These are phyloP conservation scores for Neoboletus magnificus DNA, from an alignment of 768 basidiomycete genomes.

Conservation along the genomic window DNA sequence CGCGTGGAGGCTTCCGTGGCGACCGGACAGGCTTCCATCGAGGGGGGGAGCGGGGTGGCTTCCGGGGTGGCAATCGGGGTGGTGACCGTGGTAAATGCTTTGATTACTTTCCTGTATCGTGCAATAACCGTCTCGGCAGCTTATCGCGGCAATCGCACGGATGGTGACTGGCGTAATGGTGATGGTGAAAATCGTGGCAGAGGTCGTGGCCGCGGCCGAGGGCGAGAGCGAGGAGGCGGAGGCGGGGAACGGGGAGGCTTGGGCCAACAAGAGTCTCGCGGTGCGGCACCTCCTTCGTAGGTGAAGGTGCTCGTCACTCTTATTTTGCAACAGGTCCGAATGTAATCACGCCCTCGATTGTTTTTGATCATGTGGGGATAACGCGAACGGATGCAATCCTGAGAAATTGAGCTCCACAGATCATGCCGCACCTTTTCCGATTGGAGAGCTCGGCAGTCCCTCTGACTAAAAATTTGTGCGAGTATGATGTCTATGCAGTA, in stretches of 20 bases:
- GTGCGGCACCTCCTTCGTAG: conserved; percentile 17
- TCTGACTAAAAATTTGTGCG: not conserved
- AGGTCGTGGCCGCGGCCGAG: conserved; percentile 44
- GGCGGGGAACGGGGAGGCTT: conserved; percentile 38
- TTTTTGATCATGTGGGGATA: not conserved
- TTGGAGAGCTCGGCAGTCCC: not conserved
- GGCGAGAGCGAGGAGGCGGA: conserved; percentile 37
- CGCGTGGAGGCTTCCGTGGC: conserved; percentile 43
- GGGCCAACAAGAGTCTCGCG: conserved; percentile 22
- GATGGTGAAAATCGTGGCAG: conserved; percentile 40
- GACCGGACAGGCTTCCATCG: conserved; percentile 34
- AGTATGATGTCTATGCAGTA: not conserved
- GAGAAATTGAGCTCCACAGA: not conserved
- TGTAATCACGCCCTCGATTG: not conserved
- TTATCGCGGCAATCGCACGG: conserved; percentile 20
- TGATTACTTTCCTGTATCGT: not conserved
- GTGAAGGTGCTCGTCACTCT: not conserved
- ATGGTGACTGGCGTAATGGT: conserved; percentile 49
- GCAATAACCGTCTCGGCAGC: conserved; percentile 9
- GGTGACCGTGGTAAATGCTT: conserved; percentile 22
- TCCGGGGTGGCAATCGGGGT: conserved; percentile 34
- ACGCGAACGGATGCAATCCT: not conserved
- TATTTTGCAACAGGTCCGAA: not conserved
- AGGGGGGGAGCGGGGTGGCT: conserved; percentile 34
- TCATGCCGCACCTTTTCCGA: not conserved